These are phyloP conservation scores for Hansenula lynferdii DNA, from an alignment of 1,139 yeast species.

Conservation along the genomic window DNA sequence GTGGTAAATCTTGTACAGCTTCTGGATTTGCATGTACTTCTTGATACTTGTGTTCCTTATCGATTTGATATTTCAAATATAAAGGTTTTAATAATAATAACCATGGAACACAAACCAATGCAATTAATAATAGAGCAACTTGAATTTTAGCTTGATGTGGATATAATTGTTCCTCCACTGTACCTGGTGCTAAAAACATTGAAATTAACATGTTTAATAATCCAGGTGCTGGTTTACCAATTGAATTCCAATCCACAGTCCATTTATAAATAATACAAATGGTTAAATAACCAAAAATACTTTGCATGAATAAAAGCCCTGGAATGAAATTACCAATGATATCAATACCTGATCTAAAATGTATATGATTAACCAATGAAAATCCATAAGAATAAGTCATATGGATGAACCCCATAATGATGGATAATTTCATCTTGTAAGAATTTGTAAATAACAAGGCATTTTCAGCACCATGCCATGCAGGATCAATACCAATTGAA, in stretches of 20 bases:
- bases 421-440: slow-evolving; percentile 93
- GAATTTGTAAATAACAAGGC: slow-evolving; percentile 87
- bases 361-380: slow-evolving; percentile 75
- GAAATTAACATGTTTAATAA: slow-evolving; percentile 89
- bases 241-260: slow-evolving; percentile 87
- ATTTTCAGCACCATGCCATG: slow-evolving; percentile 98
- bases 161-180: slow-evolving; percentile 75
- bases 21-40: slow-evolving; percentile 25
- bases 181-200: slow-evolving; percentile 95
- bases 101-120: slow-evolving; percentile 95
- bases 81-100: slow-evolving; percentile 84
- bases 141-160: slow-evolving; percentile 84
- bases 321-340: slow-evolving; percentile 93
- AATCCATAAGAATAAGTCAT: slow-evolving; percentile 89
- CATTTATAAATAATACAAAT: slow-evolving; percentile 88
- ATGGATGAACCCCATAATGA: slow-evolving; percentile 90
- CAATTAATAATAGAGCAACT: slow-evolving; percentile 64
- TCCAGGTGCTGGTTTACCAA: slow-evolving; percentile 82
- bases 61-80: slow-evolving; percentile 44
- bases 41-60: slow-evolving; percentile 23
- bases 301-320: slow-evolving; percentile 89
- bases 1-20: slow-evolving; percentile 18
- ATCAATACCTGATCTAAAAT: slow-evolving; percentile 74
- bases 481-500: slow-evolving; percentile 84
- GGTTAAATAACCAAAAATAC: slow-evolving; percentile 89